Conservation (phyloP, 345 rosid genomes). For the Arabidopsis arenosa region DNA sequence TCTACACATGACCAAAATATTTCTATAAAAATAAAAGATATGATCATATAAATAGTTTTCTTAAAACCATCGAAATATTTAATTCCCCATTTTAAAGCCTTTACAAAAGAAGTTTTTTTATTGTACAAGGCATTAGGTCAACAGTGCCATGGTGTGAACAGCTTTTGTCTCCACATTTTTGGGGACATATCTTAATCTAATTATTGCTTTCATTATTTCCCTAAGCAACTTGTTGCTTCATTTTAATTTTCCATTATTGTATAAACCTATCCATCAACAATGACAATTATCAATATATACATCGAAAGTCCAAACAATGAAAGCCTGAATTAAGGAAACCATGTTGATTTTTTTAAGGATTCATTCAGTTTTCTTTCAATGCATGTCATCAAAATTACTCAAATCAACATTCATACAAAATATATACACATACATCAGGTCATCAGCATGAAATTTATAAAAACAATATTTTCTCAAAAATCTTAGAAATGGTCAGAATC, state of each 20-base stretch:
- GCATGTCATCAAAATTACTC: too few species aligned
- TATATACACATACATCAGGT: too few species aligned
- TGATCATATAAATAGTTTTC: not conserved
- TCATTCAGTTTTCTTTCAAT: too few species aligned
- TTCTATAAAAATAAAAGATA: not conserved
- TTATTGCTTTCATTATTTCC: conserved; percentile 16
- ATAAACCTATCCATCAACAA: not conserved
- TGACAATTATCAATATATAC: not conserved
- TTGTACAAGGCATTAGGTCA: conserved; percentile 19
- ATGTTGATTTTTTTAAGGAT: too few species aligned
- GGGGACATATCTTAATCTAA: conserved; percentile 14
- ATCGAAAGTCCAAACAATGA: too few species aligned
- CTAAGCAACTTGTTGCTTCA: conserved; percentile 33
- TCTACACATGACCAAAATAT: not conserved
- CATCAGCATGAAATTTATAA: too few species aligned
- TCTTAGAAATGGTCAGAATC: too few species aligned
- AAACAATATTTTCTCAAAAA: too few species aligned
- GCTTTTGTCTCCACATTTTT: conserved; percentile 19
- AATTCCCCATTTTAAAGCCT: not conserved
- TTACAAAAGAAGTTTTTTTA: not conserved
- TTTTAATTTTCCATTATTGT: not conserved
- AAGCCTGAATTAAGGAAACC: too few species aligned
- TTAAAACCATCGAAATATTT: not conserved
- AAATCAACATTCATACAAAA: too few species aligned
- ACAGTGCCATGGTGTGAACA: conserved; percentile 34